A percentile compares a stretch with the other conserved stretches of the same genome.
Conservation (phyloP, 2,329 filamentous ascomycete genomes). For the Cladosporium oxysporum region DNA sequence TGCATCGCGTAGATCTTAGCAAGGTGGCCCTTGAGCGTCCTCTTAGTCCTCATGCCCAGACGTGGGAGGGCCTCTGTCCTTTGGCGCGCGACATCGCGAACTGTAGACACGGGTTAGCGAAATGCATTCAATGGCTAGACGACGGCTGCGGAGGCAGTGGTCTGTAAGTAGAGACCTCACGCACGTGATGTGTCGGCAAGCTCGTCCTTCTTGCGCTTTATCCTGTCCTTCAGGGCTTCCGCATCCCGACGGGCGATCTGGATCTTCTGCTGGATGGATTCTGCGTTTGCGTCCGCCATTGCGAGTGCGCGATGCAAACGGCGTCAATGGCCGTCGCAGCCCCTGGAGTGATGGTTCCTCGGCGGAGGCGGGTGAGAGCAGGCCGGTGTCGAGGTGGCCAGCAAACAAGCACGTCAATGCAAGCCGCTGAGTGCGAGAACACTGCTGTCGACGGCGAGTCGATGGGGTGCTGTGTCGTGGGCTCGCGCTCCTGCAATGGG, state of each 20-base stretch:
- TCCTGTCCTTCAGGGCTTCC: slow-evolving; percentile 94
- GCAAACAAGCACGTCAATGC: slow-evolving; percentile 9
- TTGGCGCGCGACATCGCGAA: slow-evolving; percentile 88
- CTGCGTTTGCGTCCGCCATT: slow-evolving; percentile 54
- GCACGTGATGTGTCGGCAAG: slow-evolving; percentile 95
- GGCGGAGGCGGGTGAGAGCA: neutral
- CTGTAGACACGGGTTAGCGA: slow-evolving; percentile 50
- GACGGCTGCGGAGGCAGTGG: neutral
- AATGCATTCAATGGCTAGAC: neutral
- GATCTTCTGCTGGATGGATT: slow-evolving; percentile 64
- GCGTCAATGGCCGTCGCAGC: slow-evolving; percentile 22
- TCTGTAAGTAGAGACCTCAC: slow-evolving; percentile 41
- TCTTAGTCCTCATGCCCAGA: slow-evolving; percentile 96
- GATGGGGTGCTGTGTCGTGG: neutral
- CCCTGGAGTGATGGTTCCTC: slow-evolving; percentile 14
- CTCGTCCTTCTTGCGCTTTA: slow-evolving; percentile 99
- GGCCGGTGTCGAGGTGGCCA: slow-evolving; percentile 17
- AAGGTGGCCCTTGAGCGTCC: slow-evolving; percentile 94
- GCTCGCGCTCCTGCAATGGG: slow-evolving; percentile 11
- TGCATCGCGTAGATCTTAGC: slow-evolving; percentile 99
- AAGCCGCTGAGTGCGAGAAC: neutral
- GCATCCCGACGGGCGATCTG: slow-evolving; percentile 97
- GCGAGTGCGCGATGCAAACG: slow-evolving; percentile 23
- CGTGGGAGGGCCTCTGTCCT: slow-evolving; percentile 89
- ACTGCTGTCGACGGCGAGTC: neutral